Base-by-base conservation (phyloP, 495 filamentous ascomycete genomes). In the Penicillium turbatum region DNA sequence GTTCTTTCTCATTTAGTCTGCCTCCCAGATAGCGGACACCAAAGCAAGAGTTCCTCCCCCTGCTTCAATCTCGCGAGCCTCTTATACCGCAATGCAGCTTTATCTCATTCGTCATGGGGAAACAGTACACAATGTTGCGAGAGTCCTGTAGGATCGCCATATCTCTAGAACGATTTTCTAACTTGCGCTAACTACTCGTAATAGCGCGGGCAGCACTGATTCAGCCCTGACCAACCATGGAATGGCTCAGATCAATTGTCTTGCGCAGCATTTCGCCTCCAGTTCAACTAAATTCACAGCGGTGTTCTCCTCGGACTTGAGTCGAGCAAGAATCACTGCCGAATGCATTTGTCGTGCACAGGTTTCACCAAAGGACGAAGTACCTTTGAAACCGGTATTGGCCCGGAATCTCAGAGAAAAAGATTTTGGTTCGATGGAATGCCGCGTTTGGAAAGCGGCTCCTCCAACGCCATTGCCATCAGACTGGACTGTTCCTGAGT, bases 21-120 rank as follows among this genome's bases (percentile, higher is more conserved):
- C 16, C 35, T 37, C 10, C 3, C 4, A 39, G 37, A 8, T n/a
- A 24, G 26, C 35, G 19, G 36, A 31, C 24, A 31, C 1, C 30
- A 7, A 31, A 31, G 21, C 21, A 24, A 24, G 21, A 24, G 2
- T 21, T 29, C 13, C 7, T 12, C 12, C 29, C 8, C 17, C 13
- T 11, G 16, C 17, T 26, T 34, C 15, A 30, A 27, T 32, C 12
- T 37, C n/a, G 21, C 27, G 13, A 29, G 27, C 13, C 24, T 21
- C 34, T 24, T 4, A 46, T 6, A n/a, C 31, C 15, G 19, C 17
- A 40, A 86, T 93, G 87, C 82, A 76, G 65, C 69, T 96, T 40
- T 80, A 88, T 63, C 80, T 96, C 43, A 84, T 93, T 54, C 82
- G 90, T 46, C 90, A 96, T 72, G 91, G 85, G 53, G 91, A 96